A percentile compares a stretch with the other conserved stretches of the same genome.
Conservation (phyloP, 805 yeast genomes). For the Zygosaccharomyces kombuchaensis region DNA sequence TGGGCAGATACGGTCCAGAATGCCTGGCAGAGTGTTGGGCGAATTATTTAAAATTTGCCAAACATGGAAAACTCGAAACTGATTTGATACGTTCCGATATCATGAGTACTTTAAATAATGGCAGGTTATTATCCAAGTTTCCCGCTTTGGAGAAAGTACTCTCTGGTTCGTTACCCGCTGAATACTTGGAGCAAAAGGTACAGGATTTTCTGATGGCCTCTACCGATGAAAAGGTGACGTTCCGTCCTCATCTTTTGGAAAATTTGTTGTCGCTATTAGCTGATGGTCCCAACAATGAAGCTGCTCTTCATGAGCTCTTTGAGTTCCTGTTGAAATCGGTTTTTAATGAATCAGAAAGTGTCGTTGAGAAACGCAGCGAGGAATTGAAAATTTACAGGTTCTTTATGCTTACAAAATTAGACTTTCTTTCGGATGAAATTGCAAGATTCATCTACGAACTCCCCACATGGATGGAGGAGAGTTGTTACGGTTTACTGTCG, state of each 20-base stretch:
- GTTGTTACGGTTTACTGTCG: conserved; percentile 33
- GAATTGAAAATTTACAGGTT: conserved; percentile 8
- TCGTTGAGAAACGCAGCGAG: conserved; percentile 4
- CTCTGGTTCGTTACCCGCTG: conserved; percentile 16
- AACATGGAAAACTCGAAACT: conserved; percentile 1
- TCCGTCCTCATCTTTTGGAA: conserved; percentile 7
- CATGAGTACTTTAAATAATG: conserved; percentile 18
- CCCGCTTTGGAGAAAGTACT: conserved; percentile 22
- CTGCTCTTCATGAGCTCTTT: conserved; percentile 16
- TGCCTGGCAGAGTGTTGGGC: conserved; percentile 33
- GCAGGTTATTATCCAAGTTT: conserved; percentile 16
- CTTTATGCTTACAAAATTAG: conserved; percentile 9
- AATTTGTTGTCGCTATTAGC: conserved; percentile 15
- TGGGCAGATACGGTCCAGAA: conserved; percentile 32
- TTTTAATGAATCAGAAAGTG: conserved; percentile 17
- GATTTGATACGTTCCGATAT: conserved; percentile 8
- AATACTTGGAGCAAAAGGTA: conserved; percentile 11
- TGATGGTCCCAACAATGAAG: conserved; percentile 14
- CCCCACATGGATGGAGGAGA: conserved; percentile 33
- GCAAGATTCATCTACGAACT: conserved; percentile 35
- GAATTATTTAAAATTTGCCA: conserved; percentile 24
- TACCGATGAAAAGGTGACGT: neutral
- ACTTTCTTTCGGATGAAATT: conserved; percentile 24
- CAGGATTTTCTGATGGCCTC: conserved; percentile 10
- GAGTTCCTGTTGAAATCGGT: conserved; percentile 17